These are phyloP conservation scores for Tylopilus rubrobrunneus DNA, from an alignment of 768 basidiomycete species.

Conservation along the genomic window DNA sequence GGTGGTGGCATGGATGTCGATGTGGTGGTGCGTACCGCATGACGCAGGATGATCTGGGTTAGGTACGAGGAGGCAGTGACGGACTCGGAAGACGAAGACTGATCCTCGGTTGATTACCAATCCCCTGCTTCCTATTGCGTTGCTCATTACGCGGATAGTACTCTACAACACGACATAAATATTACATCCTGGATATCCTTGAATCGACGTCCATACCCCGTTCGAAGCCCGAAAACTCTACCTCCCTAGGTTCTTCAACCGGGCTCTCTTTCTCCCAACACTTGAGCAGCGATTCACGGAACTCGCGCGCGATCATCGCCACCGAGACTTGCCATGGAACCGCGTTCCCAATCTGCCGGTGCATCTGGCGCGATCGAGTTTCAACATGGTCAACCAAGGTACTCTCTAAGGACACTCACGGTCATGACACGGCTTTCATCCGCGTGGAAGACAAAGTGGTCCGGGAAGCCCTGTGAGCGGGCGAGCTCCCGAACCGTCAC, in stretches of 20 bases:
- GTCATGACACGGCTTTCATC: constrained; percentile 53
- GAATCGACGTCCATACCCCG: constrained; percentile 33
- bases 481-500: too few species aligned
- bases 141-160: not conserved
- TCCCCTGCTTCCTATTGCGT: too few species aligned
- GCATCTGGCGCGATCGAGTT: constrained; percentile 47
- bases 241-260: constrained; percentile 23
- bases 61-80: constrained; percentile 60
- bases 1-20: constrained; percentile 64
- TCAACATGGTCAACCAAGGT: not conserved
- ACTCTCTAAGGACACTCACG: constrained; percentile 37
- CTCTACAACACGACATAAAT: not conserved
- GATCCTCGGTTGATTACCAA: not conserved
- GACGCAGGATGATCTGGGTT: constrained; percentile 58
- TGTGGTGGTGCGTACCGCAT: constrained; percentile 70
- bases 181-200: not conserved
- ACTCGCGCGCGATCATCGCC: constrained; percentile 62
- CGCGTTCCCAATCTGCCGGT: constrained; percentile 79
- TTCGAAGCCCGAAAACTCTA: constrained; percentile 22
- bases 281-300: constrained; percentile 48
- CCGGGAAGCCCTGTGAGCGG: too few species aligned
- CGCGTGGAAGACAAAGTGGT: too few species aligned
- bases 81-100: constrained; percentile 21
- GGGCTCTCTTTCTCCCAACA: constrained; percentile 42
- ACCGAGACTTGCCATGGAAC: constrained; percentile 62